Conservation (phyloP, 345 rosid genomes). For the Angophora floribunda region DNA sequence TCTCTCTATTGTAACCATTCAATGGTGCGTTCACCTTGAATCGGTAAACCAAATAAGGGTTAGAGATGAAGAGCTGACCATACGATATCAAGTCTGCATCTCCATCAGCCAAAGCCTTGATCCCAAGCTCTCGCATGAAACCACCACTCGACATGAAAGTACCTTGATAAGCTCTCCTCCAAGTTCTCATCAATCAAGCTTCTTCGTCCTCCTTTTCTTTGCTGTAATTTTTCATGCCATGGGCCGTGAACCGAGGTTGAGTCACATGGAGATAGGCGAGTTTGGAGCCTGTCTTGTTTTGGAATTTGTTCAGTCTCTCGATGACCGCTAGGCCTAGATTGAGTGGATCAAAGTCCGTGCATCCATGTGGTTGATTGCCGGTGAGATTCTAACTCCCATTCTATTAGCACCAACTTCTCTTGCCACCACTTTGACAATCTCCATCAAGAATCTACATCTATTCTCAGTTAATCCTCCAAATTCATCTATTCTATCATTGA, state of each 20-base stretch:
- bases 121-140: background rate
- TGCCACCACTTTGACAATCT: background rate
- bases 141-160: background rate
- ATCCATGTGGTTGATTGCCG: background rate
- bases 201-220: background rate
- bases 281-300: background rate
- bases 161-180: background rate
- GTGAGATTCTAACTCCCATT: background rate
- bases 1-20: constrained; percentile 50
- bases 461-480: background rate
- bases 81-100: constrained; percentile 70
- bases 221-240: background rate
- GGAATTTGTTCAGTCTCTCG: background rate
- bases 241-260: background rate
- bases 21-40: constrained; percentile 44
- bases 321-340: background rate
- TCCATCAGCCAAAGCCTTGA: background rate
- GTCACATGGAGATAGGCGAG: constrained; percentile 4
- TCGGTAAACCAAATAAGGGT: constrained; percentile 65
- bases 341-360: background rate
- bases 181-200: background rate
- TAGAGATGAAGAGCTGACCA: constrained; percentile 71
- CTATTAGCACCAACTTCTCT: background rate
- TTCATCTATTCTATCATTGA: background rate
- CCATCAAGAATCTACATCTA: background rate